These are phyloP conservation scores for Stromatinia cepivora DNA, from an alignment of 2,329 filamentous ascomycete species.

Conservation along the genomic window DNA sequence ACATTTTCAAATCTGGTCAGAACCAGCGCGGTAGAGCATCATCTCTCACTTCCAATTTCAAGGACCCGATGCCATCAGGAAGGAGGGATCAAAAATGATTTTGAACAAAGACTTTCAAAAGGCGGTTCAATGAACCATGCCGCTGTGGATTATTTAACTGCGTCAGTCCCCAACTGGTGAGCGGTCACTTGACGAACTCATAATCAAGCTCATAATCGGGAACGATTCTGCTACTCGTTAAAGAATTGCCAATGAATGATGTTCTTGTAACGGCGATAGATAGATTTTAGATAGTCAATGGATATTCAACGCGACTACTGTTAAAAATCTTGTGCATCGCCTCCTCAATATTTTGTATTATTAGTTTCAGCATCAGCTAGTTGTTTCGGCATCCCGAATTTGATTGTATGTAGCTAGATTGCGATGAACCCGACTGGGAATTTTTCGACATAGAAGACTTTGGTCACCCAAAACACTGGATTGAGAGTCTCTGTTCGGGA, in stretches of 20 bases:
- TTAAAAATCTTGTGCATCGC: neutral
- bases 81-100: neutral
- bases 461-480: neutral
- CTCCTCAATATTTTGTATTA: neutral
- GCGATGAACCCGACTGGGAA: neutral
- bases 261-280: no score
- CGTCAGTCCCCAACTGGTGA: neutral
- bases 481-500: neutral
- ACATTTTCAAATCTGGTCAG: neutral
- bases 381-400: neutral
- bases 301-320: neutral
- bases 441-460: neutral
- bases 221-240: neutral
- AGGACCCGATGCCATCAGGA: neutral
- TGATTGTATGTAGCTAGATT: neutral
- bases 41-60: neutral
- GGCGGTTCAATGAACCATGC: neutral
- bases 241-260: neutral
- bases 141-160: neutral
- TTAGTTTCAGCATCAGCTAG: neutral
- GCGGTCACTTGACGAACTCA: neutral
- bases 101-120: neutral
- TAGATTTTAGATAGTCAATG: neutral
- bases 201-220: neutral
- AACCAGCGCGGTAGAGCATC: neutral